These are phyloP conservation scores for Polysphondylium violaceum DNA, from an alignment of 78 protist genomes.

Conservation along the genomic window DNA sequence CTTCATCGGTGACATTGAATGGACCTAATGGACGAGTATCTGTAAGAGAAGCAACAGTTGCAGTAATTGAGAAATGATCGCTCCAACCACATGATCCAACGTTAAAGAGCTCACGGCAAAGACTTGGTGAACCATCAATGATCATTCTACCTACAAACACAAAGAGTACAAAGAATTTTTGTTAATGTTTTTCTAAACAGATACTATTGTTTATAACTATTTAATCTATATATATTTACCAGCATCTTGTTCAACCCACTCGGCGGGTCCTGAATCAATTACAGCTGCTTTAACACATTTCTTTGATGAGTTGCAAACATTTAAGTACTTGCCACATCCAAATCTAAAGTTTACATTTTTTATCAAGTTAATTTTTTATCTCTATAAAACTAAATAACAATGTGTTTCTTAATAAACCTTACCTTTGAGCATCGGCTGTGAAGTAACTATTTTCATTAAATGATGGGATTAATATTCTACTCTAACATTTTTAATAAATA, in stretches of 20 bases:
- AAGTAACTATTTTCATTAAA: not conserved
- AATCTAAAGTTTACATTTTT: constrained; percentile 11
- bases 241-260: constrained; percentile 67
- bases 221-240: no score
- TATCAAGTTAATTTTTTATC: not conserved
- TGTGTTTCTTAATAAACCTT: not conserved
- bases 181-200: not conserved
- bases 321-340: constrained; percentile 62
- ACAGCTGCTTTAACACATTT: constrained; percentile 53
- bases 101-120: constrained; percentile 7
- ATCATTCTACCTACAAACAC: constrained; percentile 38
- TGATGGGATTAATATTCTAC: no score
- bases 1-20: constrained; percentile 67
- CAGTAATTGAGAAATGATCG: constrained; percentile 42
- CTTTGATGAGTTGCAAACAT: constrained; percentile 13
- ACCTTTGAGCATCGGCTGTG: constrained; percentile 19
- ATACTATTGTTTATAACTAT: no score
- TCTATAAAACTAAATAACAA: no score
- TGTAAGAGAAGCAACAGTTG: not conserved
- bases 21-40: constrained; percentile 76
- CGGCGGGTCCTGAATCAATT: constrained; percentile 44
- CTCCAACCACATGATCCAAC: constrained; percentile 55
- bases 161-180: not conserved
- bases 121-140: constrained; percentile 58
- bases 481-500: not conserved